Evolutionary conservation across 139 green algal genomes (phyloP), one percentile per base, ranked within the genome.

Genomic region (Chlorella sp.): DNA sequence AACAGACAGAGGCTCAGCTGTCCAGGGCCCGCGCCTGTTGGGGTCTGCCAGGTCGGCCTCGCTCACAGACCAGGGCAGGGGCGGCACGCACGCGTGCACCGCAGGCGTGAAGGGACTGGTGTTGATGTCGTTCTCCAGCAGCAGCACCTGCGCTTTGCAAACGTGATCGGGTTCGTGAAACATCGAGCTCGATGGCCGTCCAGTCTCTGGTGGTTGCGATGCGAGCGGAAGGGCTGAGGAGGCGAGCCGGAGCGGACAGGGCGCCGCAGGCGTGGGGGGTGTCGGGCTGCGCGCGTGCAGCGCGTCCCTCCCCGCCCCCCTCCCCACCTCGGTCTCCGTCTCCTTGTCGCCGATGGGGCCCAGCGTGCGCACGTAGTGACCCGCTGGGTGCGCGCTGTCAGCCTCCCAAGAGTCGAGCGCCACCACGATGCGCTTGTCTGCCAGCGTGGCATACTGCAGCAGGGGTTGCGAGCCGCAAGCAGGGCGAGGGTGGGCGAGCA

Each of bases 31-130:
- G 4, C 62, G 77, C 81, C 82, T 72, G 36, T 35, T 75, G 3
- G 79, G 79, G 64, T 89, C 83, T 5, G 67, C 48, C 19, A 91
- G n/a, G 58, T 94, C 87, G 7, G 78, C 79, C 29, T 81, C 67
- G 2, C 59, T 74, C 21, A 95, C 90, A 3, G 35, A 67, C 95
- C 95, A 99, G 11, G 95, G 95, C 75, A 98, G 87, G 8, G 87
- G 88, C 27, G 95, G 95, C 55, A 99, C 89, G 83, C 95, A 99
- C 38, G 89, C 93, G 75, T 98, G 90, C 48, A 99, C 95, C 2
- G 93, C 92, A 17, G 90, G 84, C 1, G 90, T 91, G 87, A 97
- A 97, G 59, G 92, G 92, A 12, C 51, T 73, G 15, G 90, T 94
- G 84, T 92, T 94, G 83, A 97, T 92, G 87, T 97, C 92, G 77